These are phyloP conservation scores for Lophiostoma macrostomum DNA, from an alignment of 495 filamentous ascomycete species.

Conservation along the genomic window DNA sequence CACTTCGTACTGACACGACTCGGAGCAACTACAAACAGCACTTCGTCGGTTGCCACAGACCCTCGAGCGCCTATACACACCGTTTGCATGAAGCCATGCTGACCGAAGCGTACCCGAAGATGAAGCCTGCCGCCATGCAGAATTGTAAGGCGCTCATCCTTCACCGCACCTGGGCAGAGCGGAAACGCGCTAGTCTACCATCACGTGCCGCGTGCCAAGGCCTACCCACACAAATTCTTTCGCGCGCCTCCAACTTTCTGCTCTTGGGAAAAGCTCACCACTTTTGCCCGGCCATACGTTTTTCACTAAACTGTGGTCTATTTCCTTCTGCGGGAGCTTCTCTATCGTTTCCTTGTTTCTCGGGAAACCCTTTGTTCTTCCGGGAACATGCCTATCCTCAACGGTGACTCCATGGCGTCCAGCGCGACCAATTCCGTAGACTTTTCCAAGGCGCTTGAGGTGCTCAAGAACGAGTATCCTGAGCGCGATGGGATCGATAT, in stretches of 20 bases:
- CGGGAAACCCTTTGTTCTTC: constrained; percentile 28
- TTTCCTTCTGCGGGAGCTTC: constrained; percentile 11
- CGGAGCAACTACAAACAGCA: too few relatives aligned
- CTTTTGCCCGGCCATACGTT: constrained; percentile 51
- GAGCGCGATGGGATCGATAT: constrained; percentile 80
- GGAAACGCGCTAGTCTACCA: too few relatives aligned
- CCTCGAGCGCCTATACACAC: too few relatives aligned
- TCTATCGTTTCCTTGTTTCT: constrained; percentile 12
- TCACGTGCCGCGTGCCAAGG: constrained; percentile 4
- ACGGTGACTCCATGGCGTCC: constrained; percentile 51
- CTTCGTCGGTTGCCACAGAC: too few relatives aligned
- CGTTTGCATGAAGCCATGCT: too few relatives aligned
- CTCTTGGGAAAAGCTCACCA: constrained; percentile 58
- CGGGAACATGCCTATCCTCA: constrained; percentile 66
- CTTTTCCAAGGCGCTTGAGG: constrained; percentile 67
- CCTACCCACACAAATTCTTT: constrained; percentile 17
- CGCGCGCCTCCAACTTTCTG: constrained; percentile 39
- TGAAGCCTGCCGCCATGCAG: too few relatives aligned
- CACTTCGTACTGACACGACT: too few relatives aligned
- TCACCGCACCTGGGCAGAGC: too few relatives aligned
- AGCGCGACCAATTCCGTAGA: constrained; percentile 49
- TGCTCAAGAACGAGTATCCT: constrained; percentile 69
- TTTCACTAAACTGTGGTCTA: constrained; percentile 32
- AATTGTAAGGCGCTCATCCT: too few relatives aligned
- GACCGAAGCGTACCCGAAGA: too few relatives aligned